Evolutionary conservation across 306 rosid species (phyloP).

Genomic region (Cucurbita argyrosperma): DNA sequence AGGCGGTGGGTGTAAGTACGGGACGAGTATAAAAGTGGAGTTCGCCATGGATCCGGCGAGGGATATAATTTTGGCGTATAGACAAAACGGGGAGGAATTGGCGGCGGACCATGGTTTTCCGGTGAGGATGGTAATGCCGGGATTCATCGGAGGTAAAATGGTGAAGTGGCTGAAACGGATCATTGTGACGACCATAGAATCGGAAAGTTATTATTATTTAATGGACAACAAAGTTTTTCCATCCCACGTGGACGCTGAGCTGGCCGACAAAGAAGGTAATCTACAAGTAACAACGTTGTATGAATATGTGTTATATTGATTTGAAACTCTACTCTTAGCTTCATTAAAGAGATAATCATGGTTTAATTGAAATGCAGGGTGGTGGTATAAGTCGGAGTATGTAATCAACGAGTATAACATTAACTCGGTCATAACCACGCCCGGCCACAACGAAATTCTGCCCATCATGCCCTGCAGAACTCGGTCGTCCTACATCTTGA

Average conservation of each 20-base stretch:
- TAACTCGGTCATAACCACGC: conserved; percentile 81
- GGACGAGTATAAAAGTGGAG: conserved; percentile 44
- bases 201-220: conserved; percentile 42
- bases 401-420: conserved; percentile 71
- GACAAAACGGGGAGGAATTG: conserved; percentile 61
- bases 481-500: conserved; percentile 44
- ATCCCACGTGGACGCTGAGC: conserved; percentile 65
- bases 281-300: too few relatives aligned
- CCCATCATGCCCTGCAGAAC: conserved; percentile 67
- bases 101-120: conserved; percentile 81
- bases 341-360: too few relatives aligned
- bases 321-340: too few relatives aligned
- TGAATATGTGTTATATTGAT: too few relatives aligned
- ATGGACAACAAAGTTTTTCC: conserved; percentile 71
- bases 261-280: conserved; percentile 61
- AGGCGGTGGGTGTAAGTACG: conserved; percentile 77
- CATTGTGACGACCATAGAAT: conserved; percentile 43
- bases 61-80: conserved; percentile 61
- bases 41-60: conserved; percentile 66
- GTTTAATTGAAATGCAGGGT: conserved; percentile 27
- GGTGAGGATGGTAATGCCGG: conserved; percentile 52
- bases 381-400: conserved; percentile 89
- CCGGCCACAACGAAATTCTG: conserved; percentile 66
- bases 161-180: conserved; percentile 81
- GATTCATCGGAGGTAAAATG: conserved; percentile 72